A percentile compares a stretch with the other conserved stretches of the same genome.
Conservation (phyloP, 306 rosid species). For the Astragalus membranaceus region DNA sequence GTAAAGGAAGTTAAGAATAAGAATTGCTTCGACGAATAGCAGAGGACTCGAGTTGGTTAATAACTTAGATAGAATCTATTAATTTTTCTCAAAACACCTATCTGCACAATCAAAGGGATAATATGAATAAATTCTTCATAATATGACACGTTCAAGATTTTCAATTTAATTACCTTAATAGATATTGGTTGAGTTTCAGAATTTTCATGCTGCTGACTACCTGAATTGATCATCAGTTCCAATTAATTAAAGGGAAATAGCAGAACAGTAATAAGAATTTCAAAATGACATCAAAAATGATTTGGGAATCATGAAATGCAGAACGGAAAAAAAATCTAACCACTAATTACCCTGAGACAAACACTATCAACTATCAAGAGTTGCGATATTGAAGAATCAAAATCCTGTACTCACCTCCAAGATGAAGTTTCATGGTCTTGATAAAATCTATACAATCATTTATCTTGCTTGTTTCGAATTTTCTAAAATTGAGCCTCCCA, state of each 20-base stretch:
- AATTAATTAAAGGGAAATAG: conserved; percentile 34
- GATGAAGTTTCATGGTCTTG: conserved; percentile 55
- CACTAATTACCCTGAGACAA: not conserved
- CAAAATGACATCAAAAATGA: conserved; percentile 6
- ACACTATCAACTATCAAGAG: not conserved
- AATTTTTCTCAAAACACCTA: not conserved
- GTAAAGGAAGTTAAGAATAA: not conserved
- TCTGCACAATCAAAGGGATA: not conserved
- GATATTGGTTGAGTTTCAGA: conserved; percentile 35
- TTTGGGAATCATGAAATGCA: not conserved
- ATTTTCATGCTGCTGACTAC: conserved; percentile 38
- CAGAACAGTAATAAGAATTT: not conserved
- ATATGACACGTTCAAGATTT: not conserved
- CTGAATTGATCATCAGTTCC: conserved; percentile 42
- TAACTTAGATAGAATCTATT: not conserved
- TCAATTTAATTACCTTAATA: conserved; percentile 51
- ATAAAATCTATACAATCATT: conserved; percentile 76
- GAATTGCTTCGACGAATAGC: not conserved
- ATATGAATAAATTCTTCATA: conserved; percentile 13
- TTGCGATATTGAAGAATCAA: not conserved
- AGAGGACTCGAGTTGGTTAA: not conserved
- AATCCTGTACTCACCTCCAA: conserved; percentile 38
- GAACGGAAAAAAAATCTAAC: not conserved
- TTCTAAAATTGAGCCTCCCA: conserved; percentile 79
- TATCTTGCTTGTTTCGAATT: conserved; percentile 80